Conservation (phyloP, 352 stramenopile genomes). For the Phytophthora kernoviae region DNA sequence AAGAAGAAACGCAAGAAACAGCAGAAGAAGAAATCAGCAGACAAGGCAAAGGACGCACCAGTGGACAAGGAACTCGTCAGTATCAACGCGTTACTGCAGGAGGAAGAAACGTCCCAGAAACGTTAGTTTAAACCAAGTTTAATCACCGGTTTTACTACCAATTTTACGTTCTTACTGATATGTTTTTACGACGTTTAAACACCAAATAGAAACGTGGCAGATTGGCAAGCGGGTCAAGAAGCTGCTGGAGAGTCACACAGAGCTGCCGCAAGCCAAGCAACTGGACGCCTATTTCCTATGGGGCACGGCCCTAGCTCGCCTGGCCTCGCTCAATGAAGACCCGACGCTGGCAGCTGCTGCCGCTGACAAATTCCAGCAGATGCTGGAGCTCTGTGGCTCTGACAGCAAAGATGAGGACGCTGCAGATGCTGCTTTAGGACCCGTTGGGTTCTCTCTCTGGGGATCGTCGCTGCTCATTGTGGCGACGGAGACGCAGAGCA, state of each 20-base stretch:
- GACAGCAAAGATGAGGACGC: conserved; percentile 28
- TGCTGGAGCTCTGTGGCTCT: conserved; percentile 40
- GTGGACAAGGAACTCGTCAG: conserved; percentile 44
- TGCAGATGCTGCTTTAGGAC: conserved; percentile 66
- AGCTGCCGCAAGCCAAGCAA: conserved; percentile 54
- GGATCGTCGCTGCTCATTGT: conserved; percentile 78
- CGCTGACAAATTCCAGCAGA: conserved; percentile 85
- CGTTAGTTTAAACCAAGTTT: conserved; percentile 28
- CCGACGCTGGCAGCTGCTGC: conserved; percentile 70
- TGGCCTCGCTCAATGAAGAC: conserved; percentile 81
- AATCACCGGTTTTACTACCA: conserved; percentile 1
- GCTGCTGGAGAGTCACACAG: conserved; percentile 65
- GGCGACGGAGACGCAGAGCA: conserved; percentile 69
- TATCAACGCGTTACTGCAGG: conserved; percentile 66
- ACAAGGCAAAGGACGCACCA: no score
- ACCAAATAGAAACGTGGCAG: conserved; percentile 77
- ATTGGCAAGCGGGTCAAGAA: conserved; percentile 86
- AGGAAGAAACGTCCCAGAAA: conserved; percentile 69
- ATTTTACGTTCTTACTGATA: conserved; percentile 1
- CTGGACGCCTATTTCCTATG: conserved; percentile 84
- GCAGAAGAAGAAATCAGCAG: no score
- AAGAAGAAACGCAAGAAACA: no score
- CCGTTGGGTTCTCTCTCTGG: conserved; percentile 81
- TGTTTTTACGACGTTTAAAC: no score
- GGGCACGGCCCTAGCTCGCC: conserved; percentile 73